phyloP scores from a whole-genome alignment of 1,284 basidiomycete species.

The Pseudozyma hubeiensis region DNA sequence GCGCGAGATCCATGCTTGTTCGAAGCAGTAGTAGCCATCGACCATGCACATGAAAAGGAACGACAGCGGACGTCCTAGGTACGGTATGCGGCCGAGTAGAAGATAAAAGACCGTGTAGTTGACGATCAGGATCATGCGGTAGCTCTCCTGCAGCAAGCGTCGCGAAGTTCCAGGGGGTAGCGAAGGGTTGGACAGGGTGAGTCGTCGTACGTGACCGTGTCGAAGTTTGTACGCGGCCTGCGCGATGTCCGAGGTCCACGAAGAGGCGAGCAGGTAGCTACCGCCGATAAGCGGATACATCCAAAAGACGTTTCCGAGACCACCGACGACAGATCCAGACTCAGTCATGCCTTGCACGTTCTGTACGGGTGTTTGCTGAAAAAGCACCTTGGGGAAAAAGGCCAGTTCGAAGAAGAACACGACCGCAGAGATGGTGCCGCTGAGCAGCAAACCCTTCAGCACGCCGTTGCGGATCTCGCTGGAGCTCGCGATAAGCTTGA shows the following conservation, averaged over 20 bases:
- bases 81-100: constrained; percentile 54
- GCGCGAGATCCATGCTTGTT: constrained; percentile 64
- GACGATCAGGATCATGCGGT: constrained; percentile 57
- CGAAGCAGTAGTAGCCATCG: constrained; percentile 68
- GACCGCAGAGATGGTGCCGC: constrained; percentile 52
- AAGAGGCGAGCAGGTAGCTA: constrained; percentile 63
- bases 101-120: constrained; percentile 61
- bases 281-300: constrained; percentile 66
- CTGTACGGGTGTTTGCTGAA: constrained; percentile 25
- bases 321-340: constrained; percentile 32
- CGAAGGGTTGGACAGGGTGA: constrained; percentile 38
- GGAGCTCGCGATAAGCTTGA: constrained; percentile 49
- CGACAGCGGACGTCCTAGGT: constrained; percentile 52
- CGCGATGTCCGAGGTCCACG: constrained; percentile 64
- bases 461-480: constrained; percentile 56
- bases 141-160: constrained; percentile 55
- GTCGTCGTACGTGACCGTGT: constrained; percentile 29
- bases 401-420: constrained; percentile 66
- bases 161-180: constrained; percentile 46
- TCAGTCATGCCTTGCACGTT: constrained; percentile 13
- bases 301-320: constrained; percentile 59
- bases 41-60: constrained; percentile 65
- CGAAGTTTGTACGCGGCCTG: constrained; percentile 59
- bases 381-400: constrained; percentile 62
- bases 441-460: constrained; percentile 62